These are phyloP conservation scores for Penicillium crustosum DNA, from an alignment of 2,329 filamentous ascomycete species.

Conservation along the genomic window DNA sequence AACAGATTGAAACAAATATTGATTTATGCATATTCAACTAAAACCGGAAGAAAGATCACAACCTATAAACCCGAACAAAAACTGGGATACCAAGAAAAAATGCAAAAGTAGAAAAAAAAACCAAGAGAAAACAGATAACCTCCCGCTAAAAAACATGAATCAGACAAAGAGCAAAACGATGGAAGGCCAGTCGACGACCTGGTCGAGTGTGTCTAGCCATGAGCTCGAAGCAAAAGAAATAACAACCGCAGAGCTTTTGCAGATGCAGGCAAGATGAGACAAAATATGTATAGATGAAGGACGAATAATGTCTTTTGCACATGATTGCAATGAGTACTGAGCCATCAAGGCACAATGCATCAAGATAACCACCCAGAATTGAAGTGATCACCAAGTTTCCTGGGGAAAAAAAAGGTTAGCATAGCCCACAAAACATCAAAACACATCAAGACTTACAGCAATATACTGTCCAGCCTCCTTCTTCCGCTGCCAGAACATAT, in stretches of 20 bases:
- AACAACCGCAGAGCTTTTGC: background rate
- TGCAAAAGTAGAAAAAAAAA: conserved; percentile 2
- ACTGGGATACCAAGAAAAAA: background rate
- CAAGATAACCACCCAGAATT: background rate
- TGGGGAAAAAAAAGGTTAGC: conserved; percentile 14
- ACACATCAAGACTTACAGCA: conserved; percentile 55
- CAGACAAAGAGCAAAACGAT: background rate
- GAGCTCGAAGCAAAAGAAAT: background rate
- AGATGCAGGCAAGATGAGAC: background rate
- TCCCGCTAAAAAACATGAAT: conserved; percentile 23
- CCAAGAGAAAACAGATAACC: conserved; percentile 7
- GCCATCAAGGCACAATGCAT: background rate
- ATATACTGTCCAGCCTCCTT: conserved; percentile 93
- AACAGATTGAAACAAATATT: background rate
- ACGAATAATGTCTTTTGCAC: background rate
- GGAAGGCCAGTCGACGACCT: background rate
- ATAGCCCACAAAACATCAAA: background rate
- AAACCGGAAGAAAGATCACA: background rate
- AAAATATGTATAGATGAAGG: background rate
- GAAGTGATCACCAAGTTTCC: conserved; percentile 38
- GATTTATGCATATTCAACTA: background rate
- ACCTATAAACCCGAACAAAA: background rate
- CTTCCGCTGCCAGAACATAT: conserved; percentile 87
- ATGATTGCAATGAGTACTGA: background rate
- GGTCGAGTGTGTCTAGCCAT: background rate